phyloP scores from a whole-genome alignment of 1,139 yeast species.

The Kodamaea derodonti region DNA sequence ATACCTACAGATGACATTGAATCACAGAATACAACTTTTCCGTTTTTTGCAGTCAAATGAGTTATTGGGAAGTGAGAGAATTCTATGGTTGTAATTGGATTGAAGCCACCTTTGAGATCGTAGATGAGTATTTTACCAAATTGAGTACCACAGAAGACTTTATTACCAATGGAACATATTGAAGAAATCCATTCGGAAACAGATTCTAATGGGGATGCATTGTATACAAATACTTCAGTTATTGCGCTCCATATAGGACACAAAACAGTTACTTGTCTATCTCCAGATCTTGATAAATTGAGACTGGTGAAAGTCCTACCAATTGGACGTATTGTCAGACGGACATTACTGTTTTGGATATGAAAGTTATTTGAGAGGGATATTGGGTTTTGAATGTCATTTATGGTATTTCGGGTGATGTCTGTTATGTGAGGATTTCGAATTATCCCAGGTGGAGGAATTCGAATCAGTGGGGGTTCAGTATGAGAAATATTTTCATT shows the following conservation, averaged over 20 bases:
- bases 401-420: too few species aligned
- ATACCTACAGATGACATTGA: constrained; percentile 32
- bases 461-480: too few species aligned
- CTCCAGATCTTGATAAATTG: constrained; percentile 7
- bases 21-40: constrained; percentile 26
- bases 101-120: constrained; percentile 14
- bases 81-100: constrained; percentile 14
- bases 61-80: constrained; percentile 30
- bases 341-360: not conserved
- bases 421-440: too few species aligned
- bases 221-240: constrained; percentile 16
- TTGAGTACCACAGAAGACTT: constrained; percentile 31
- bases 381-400: too few species aligned
- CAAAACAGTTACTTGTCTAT: constrained; percentile 17
- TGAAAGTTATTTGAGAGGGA: not conserved
- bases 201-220: constrained; percentile 16
- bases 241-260: constrained; percentile 21
- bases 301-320: constrained; percentile 5
- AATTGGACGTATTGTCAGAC: constrained; percentile 3
- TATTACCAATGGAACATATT: constrained; percentile 14
- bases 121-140: constrained; percentile 29
- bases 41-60: constrained; percentile 17
- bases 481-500: too few species aligned
- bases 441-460: too few species aligned
- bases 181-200: constrained; percentile 22